Conservation (phyloP, 768 basidiomycete genomes). For the Phylloporus sp. region DNA sequence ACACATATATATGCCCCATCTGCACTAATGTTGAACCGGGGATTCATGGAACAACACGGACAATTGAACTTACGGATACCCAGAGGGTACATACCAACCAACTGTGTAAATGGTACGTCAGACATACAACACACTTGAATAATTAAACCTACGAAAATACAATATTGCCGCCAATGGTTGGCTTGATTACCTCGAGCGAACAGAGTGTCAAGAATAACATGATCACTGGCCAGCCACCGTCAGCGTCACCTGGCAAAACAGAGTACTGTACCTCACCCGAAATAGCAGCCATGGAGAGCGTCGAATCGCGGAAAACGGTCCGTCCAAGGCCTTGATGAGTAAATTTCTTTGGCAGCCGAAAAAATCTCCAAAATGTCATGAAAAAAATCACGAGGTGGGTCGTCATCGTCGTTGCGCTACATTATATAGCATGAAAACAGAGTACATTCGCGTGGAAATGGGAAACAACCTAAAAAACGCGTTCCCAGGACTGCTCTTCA, state of each 20-base stretch:
- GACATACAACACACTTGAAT: neutral
- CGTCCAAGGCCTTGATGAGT: slow-evolving; percentile 1
- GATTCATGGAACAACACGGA: neutral
- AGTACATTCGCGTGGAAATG: neutral
- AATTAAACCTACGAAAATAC: slow-evolving; percentile 16
- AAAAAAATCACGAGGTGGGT: slow-evolving; percentile 10
- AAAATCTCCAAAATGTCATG: slow-evolving; percentile 19
- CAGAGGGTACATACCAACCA: slow-evolving; percentile 19
- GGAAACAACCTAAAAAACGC: slow-evolving; percentile 17
- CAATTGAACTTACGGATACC: slow-evolving; percentile 13
- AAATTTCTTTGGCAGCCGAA: slow-evolving; percentile 10
- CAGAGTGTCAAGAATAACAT: slow-evolving; percentile 20
- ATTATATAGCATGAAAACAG: neutral
- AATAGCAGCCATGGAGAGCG: slow-evolving; percentile 4
- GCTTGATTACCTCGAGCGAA: slow-evolving; percentile 7
- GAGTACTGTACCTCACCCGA: slow-evolving; percentile 7
- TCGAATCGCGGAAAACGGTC: slow-evolving; percentile 18
- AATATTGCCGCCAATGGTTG: slow-evolving; percentile 17
- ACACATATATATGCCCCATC: slow-evolving; percentile 17
- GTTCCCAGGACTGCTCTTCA: slow-evolving; percentile 8
- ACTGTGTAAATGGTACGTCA: slow-evolving; percentile 4
- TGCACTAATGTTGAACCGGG: neutral
- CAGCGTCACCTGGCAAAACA: neutral
- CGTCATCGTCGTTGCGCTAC: slow-evolving; percentile 18
- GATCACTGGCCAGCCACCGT: slow-evolving; percentile 4